These are phyloP conservation scores for Kodamaea alishanica DNA, from an alignment of 1,139 yeast genomes.

Conservation along the genomic window DNA sequence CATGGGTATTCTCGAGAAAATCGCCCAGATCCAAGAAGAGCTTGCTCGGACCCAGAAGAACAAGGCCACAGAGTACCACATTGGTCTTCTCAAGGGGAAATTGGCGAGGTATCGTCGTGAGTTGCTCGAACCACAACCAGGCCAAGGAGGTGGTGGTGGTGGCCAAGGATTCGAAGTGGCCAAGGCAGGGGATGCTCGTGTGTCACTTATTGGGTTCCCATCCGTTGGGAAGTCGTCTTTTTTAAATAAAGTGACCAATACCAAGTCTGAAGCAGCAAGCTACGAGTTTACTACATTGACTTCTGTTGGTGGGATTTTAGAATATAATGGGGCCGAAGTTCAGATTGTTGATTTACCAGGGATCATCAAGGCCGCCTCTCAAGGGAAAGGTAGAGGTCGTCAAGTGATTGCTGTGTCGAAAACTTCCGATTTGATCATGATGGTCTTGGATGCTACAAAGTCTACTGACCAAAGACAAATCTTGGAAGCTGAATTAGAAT, in stretches of 20 bases:
- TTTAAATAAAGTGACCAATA: constrained; percentile 80
- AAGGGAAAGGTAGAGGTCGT: constrained; percentile 96
- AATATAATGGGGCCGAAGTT: constrained; percentile 94
- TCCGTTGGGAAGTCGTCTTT: constrained; percentile 96
- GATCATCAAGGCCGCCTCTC: constrained; percentile 93
- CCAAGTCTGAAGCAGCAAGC: constrained; percentile 91
- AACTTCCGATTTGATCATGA: constrained; percentile 87
- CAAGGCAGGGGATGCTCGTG: constrained; percentile 95
- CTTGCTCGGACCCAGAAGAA: constrained; percentile 94
- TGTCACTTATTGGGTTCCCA: constrained; percentile 93
- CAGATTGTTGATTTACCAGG: constrained; percentile 97
- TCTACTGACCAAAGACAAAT: constrained; percentile 84
- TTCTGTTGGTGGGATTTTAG: constrained; percentile 92
- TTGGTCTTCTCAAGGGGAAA: constrained; percentile 91
- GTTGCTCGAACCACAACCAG: constrained; percentile 82
- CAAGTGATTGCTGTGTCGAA: constrained; percentile 96
- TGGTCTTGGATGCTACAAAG: constrained; percentile 95
- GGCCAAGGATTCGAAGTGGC: constrained; percentile 96
- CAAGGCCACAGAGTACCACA: constrained; percentile 95
- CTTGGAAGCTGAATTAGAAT: constrained; percentile 83
- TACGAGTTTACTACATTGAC: constrained; percentile 96
- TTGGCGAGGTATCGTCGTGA: constrained; percentile 92
- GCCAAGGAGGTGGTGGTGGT: constrained; percentile 57
- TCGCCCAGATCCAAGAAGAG: constrained; percentile 88
- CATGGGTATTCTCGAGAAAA: constrained; percentile 53